These are phyloP conservation scores for Urostyla sp. DNA, from an alignment of 73 alveolate genomes.

Conservation along the genomic window DNA sequence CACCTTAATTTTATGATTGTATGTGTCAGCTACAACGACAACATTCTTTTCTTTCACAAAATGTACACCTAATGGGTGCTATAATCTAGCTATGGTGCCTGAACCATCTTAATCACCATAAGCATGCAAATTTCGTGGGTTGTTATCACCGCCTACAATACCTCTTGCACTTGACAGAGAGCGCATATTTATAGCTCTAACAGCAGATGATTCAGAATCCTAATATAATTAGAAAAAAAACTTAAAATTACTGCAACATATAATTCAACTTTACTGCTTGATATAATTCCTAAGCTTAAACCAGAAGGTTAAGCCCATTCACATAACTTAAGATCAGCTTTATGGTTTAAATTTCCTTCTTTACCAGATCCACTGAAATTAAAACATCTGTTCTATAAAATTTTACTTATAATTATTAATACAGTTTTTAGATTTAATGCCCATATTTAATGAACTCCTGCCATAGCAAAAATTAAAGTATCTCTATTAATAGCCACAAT, in stretches of 20 bases:
- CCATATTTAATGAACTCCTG: slow-evolving; percentile 72
- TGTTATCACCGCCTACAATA: slow-evolving; percentile 72
- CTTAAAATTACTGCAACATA: slow-evolving; percentile 56
- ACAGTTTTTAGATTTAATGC: slow-evolving; percentile 47
- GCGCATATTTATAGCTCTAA: slow-evolving; percentile 65
- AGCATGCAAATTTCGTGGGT: slow-evolving; percentile 60
- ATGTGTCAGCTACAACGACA: slow-evolving; percentile 70
- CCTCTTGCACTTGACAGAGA: slow-evolving; percentile 37
- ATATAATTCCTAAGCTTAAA: slow-evolving; percentile 46
- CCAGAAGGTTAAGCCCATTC: slow-evolving; percentile 81
- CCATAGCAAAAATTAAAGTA: slow-evolving; percentile 64
- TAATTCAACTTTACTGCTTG: slow-evolving; percentile 55
- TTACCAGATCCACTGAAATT: slow-evolving; percentile 63
- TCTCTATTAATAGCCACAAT: slow-evolving; percentile 57
- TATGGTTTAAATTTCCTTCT: slow-evolving; percentile 66
- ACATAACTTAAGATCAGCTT: slow-evolving; percentile 20
- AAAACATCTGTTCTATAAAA: slow-evolving; percentile 36
- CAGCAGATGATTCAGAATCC: slow-evolving; percentile 69
- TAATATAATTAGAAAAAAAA: not conserved
- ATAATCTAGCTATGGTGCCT: slow-evolving; percentile 56
- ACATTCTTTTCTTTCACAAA: slow-evolving; percentile 35
- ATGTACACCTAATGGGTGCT: slow-evolving; percentile 75
- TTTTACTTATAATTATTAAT: not conserved
- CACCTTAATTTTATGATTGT: slow-evolving; percentile 69
- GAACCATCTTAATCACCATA: slow-evolving; percentile 71